Conservation (phyloP, 768 basidiomycete species). For the Cystobasidium onofrii region DNA sequence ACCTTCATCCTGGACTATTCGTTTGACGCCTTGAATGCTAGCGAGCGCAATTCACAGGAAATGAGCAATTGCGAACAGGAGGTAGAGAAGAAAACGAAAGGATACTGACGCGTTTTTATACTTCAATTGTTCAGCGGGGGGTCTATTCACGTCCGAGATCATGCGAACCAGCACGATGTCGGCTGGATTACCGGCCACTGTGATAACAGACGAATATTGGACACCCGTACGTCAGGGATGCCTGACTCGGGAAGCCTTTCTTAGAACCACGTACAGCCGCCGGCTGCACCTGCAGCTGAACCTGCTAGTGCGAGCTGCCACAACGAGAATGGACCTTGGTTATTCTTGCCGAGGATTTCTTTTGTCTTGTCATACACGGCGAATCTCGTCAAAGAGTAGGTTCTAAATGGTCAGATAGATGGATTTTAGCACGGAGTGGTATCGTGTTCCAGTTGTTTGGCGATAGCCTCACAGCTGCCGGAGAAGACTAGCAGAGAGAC, state of each 20-base stretch:
- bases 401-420: background rate
- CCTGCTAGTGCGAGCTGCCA: constrained; percentile 38
- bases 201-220: background rate
- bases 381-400: constrained; percentile 39
- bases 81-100: too few species aligned
- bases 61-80: too few species aligned
- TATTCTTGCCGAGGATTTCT: constrained; percentile 16
- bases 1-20: constrained; percentile 40
- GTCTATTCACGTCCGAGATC: constrained; percentile 38
- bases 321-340: background rate
- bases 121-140: constrained; percentile 31
- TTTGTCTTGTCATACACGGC: constrained; percentile 42
- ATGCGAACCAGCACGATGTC: constrained; percentile 41
- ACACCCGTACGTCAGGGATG: too few species aligned
- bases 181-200: constrained; percentile 41
- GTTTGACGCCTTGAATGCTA: constrained; percentile 40
- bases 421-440: background rate
- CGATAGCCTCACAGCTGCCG: constrained; percentile 38
- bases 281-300: constrained; percentile 37
- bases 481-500: constrained; percentile 41
- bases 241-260: background rate
- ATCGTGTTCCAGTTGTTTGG: too few species aligned
- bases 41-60: background rate
- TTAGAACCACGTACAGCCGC: constrained; percentile 29
- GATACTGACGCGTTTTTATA: constrained; percentile 39